Evolutionary conservation across 2,329 filamentous ascomycete genomes (phyloP), one percentile per base, ranked within the genome.

Genomic region (Clonostachys chloroleuca): DNA sequence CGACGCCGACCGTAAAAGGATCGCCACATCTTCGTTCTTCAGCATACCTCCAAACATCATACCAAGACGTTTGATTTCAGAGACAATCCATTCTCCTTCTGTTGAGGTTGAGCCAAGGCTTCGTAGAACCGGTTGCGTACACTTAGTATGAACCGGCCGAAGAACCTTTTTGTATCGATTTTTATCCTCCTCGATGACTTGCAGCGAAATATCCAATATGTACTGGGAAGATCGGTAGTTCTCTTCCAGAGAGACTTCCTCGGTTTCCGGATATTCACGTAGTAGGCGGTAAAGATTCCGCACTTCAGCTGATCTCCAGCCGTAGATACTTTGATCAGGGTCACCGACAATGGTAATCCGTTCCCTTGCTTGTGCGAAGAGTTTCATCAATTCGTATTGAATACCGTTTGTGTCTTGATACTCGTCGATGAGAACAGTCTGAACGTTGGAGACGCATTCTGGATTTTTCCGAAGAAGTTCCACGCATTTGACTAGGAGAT

Each of bases 381-480:
- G 76, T 52, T 81, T 86, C 91, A 96, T 96, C 40, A 99, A 72
- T 56, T 96, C 90, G 59, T 95, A 97, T 64, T 99, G 92, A 5
- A 96, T 85, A 17, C 89, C 81, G 61, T 97, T 99, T 8, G 92
- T 97, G 67, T 99, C 92, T 66, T 99, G 92, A 53, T 96, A 99
- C 61, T 99, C 92, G 62, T 99, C 92, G 52, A 99, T 95, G 42
- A 99, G 75, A 7, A 97, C 91, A 0, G 89, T 83, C 64, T 96
- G 84, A 16, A 99, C 84, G 56, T 96, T 96, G 13, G 85, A 85
- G 4, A 96, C 92, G 58, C 92, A 96, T 13, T 80, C 74, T 1
- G 92, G 89, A 54, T 88, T 80, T 17, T 75, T 72, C 49, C 77
- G 78, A 17, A 99, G 76, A 12, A 99, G 76, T 49, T 95, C 83